Conservation (phyloP, 148 eudicot genomes). For the Pharnaceum exiguum region DNA sequence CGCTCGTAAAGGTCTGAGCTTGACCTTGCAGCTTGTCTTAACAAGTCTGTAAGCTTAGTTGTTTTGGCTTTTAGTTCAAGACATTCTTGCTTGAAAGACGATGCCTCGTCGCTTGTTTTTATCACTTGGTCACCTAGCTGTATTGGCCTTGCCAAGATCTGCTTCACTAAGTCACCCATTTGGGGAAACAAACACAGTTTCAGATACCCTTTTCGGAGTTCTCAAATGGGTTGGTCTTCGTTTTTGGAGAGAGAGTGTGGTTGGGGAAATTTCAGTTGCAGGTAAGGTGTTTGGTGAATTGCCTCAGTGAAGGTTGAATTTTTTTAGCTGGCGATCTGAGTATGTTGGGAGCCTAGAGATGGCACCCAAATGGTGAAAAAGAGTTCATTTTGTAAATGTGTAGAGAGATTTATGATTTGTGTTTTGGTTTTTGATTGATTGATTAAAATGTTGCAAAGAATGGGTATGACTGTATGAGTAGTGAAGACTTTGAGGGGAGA, state of each 20-base stretch:
- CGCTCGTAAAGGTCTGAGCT: slow-evolving; percentile 84
- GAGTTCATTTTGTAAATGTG: no score
- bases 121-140: slow-evolving; percentile 76
- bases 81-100: slow-evolving; percentile 70
- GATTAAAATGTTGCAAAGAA: no score
- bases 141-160: slow-evolving; percentile 68
- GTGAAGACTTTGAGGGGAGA: background rate
- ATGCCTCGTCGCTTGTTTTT: slow-evolving; percentile 71
- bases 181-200: no score
- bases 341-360: slow-evolving; percentile 2
- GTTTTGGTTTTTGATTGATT: no score
- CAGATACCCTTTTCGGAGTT: no score
- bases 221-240: no score
- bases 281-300: slow-evolving; percentile 6
- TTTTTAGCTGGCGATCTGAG: slow-evolving; percentile 1
- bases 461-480: no score
- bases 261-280: background rate
- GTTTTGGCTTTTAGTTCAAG: slow-evolving; percentile 67
- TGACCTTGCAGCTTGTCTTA: slow-evolving; percentile 86
- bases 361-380: no score
- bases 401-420: no score
- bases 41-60: slow-evolving; percentile 70
- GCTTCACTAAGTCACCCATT: slow-evolving; percentile 74
- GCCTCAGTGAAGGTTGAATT: background rate
- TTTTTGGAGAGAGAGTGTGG: slow-evolving; percentile 1